Evolutionary conservation across 1,139 yeast genomes (phyloP).

Genomic region (Ashbya aceris): DNA sequence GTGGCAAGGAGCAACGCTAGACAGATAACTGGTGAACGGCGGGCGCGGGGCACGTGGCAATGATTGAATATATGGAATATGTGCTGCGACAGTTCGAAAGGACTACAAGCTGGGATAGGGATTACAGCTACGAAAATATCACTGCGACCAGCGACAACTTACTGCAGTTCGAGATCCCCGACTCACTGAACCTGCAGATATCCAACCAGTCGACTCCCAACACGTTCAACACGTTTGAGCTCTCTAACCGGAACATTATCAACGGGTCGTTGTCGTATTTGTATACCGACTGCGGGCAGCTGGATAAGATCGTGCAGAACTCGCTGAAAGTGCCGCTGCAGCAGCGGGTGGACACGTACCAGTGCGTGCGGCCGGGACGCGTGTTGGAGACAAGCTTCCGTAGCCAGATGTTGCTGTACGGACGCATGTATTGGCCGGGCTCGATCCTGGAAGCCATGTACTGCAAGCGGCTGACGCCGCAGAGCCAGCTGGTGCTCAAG

Average conservation of each 20-base stretch:
- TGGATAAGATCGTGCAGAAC: constrained; percentile 39
- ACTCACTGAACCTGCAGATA: constrained; percentile 55
- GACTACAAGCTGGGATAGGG: constrained; percentile 68
- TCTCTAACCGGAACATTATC: constrained; percentile 58
- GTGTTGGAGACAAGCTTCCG: constrained; percentile 5
- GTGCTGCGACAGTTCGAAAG: constrained; percentile 61
- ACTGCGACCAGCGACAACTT: constrained; percentile 58
- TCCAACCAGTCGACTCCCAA: constrained; percentile 64
- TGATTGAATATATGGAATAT: constrained; percentile 83
- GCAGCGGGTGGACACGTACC: constrained; percentile 72
- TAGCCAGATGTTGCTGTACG: constrained; percentile 46
- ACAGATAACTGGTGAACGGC: neutral
- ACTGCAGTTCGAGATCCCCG: constrained; percentile 68
- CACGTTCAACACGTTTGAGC: constrained; percentile 67
- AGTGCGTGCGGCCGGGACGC: constrained; percentile 43
- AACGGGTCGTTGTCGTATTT: constrained; percentile 81
- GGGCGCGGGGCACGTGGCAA: constrained; percentile 19
- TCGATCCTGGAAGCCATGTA: constrained; percentile 84
- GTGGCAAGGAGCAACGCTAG: neutral
- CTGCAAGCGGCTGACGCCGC: constrained; percentile 50
- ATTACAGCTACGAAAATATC: constrained; percentile 64
- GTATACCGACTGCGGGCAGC: constrained; percentile 51
- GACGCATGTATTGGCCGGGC: constrained; percentile 83
- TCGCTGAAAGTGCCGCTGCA: constrained; percentile 53
- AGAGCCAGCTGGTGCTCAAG: constrained; percentile 54